Conservation (phyloP, 768 basidiomycete species). For the Rhodotorula taiwanensis region DNA sequence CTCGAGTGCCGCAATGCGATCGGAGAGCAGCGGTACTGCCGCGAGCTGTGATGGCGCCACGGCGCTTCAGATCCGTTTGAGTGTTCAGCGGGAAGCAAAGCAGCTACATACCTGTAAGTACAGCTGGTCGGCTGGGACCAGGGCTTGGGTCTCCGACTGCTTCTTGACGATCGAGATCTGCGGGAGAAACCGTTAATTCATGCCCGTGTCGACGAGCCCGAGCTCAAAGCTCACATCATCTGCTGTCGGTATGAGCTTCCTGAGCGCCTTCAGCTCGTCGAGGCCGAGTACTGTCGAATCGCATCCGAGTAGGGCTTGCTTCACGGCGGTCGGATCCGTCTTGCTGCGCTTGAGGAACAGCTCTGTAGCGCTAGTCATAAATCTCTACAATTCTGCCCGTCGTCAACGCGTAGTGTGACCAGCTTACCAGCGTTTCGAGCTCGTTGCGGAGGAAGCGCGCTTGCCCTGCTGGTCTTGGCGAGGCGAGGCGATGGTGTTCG, state of each 20-base stretch:
- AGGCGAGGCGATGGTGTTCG: too few species aligned
- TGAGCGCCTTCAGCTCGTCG: conserved; percentile 71
- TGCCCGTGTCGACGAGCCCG: too few species aligned
- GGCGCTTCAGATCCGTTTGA: too few species aligned
- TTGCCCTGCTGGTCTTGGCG: too few species aligned
- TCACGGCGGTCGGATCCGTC: conserved; percentile 58
- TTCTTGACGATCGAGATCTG: conserved; percentile 61
- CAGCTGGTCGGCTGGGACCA: conserved; percentile 78
- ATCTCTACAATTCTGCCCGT: too few species aligned
- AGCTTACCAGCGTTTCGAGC: conserved; percentile 72
- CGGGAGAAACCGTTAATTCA: neutral
- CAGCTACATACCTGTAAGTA: conserved; percentile 57
- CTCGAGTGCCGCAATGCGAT: conserved; percentile 73
- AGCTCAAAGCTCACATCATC: conserved; percentile 70
- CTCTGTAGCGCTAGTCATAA: too few species aligned
- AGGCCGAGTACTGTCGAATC: conserved; percentile 69
- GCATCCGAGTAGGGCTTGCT: conserved; percentile 62
- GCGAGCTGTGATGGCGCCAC: conserved; percentile 61
- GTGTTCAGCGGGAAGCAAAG: too few species aligned
- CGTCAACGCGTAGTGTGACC: too few species aligned
- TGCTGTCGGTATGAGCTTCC: conserved; percentile 65
- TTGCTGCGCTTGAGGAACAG: conserved; percentile 69
- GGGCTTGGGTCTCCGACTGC: conserved; percentile 57
- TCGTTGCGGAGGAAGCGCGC: too few species aligned
- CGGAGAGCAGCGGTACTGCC: conserved; percentile 63